phyloP scores from a whole-genome alignment of 768 basidiomycete species.

The Boletus bicolor region DNA sequence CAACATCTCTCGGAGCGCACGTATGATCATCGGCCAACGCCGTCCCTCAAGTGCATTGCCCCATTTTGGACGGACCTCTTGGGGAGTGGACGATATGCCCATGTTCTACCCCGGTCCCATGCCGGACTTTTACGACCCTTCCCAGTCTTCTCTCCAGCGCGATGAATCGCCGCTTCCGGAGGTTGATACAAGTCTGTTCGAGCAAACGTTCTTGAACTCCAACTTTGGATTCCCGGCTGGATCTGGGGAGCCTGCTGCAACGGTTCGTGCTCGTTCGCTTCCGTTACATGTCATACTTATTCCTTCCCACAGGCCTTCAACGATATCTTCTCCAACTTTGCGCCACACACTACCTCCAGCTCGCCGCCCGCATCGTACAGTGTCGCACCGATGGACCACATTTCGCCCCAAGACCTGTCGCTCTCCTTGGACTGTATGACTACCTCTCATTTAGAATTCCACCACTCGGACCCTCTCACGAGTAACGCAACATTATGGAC shows the following conservation, averaged over 20 bases:
- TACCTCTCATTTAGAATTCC: slow-evolving; percentile 9
- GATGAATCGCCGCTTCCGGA: slow-evolving; percentile 51
- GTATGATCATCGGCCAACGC: slow-evolving; percentile 42
- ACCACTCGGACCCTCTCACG: slow-evolving; percentile 3
- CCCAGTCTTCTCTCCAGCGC: slow-evolving; percentile 33
- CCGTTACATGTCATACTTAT: background rate
- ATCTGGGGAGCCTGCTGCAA: slow-evolving; percentile 7
- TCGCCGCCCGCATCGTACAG: slow-evolving; percentile 6
- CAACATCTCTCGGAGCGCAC: slow-evolving; percentile 43
- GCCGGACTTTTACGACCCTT: slow-evolving; percentile 8
- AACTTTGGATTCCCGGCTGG: slow-evolving; percentile 26
- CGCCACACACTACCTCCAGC: slow-evolving; percentile 17
- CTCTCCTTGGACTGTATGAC: slow-evolving; percentile 9
- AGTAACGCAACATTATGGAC: slow-evolving; percentile 8
- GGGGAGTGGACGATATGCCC: slow-evolving; percentile 28
- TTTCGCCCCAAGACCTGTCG: slow-evolving; percentile 20
- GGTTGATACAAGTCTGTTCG: slow-evolving; percentile 46
- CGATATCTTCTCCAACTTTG: slow-evolving; percentile 24
- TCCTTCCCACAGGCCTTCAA: slow-evolving; percentile 15
- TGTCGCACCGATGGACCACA: slow-evolving; percentile 28
- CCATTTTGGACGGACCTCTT: slow-evolving; percentile 26
- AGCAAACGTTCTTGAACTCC: slow-evolving; percentile 37
- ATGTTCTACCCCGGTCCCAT: slow-evolving; percentile 10
- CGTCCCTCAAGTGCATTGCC: slow-evolving; percentile 51
- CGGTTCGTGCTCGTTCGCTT: slow-evolving; percentile 7